These are phyloP conservation scores for Hypericum androsaemum DNA, from an alignment of 345 rosid species.

Conservation along the genomic window DNA sequence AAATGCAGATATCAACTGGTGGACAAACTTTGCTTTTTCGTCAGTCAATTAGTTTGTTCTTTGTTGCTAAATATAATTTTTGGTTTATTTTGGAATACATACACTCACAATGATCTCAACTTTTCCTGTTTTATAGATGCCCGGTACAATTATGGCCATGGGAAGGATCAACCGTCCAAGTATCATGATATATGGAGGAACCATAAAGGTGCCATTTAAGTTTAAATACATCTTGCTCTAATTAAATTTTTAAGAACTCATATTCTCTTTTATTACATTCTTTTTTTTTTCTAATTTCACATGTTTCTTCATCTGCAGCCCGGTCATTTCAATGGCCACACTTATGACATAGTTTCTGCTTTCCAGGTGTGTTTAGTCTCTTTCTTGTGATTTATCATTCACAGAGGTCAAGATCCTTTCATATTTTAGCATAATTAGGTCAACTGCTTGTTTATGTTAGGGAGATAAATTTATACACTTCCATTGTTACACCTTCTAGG, in stretches of 20 bases:
- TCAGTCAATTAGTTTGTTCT: background rate
- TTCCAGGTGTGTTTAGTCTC: slow-evolving; percentile 52
- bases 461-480: no score
- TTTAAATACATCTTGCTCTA: no score
- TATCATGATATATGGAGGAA: slow-evolving; percentile 94
- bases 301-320: slow-evolving; percentile 56
- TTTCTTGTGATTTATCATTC: no score
- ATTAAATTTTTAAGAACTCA: background rate
- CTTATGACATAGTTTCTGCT: slow-evolving; percentile 83
- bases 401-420: no score
- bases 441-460: no score
- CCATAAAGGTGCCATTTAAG: slow-evolving; percentile 60
- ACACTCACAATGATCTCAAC: slow-evolving; percentile 29
- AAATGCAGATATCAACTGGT: no score
- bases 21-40: background rate
- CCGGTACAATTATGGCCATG: slow-evolving; percentile 98
- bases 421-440: no score
- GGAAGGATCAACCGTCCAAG: slow-evolving; percentile 96
- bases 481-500: no score
- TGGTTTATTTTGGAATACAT: slow-evolving; percentile 10
- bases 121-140: slow-evolving; percentile 50
- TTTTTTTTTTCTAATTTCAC: background rate
- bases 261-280: slow-evolving; percentile 29
- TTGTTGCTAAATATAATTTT: slow-evolving; percentile 6
- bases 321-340: slow-evolving; percentile 73